Conservation (phyloP, 345 rosid species). For the Orychophragmus violaceus region DNA sequence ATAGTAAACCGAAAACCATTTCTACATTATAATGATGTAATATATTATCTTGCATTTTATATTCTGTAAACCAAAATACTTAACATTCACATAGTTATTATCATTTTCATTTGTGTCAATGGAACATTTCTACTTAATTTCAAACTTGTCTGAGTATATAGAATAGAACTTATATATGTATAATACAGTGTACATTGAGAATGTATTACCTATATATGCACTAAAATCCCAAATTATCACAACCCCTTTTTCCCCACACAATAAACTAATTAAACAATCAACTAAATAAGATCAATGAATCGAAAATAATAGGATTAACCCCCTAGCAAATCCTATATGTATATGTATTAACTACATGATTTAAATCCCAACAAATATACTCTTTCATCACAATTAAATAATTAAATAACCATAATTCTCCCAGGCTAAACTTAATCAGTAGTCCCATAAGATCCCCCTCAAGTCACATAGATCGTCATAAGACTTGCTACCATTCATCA, state of each 20-base stretch:
- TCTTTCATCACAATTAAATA: constrained; percentile 19
- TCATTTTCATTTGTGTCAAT: neutral
- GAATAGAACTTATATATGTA: no score
- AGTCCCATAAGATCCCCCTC: constrained; percentile 29
- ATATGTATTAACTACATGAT: constrained; percentile 19
- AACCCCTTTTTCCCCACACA: constrained; percentile 5
- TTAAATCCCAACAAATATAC: constrained; percentile 21
- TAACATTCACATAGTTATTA: neutral
- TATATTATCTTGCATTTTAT: neutral
- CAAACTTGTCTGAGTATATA: neutral
- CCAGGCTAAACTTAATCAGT: constrained; percentile 1
- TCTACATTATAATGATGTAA: neutral
- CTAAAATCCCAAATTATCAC: constrained; percentile 20
- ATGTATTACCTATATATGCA: constrained; percentile 11
- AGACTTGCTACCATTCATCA: constrained; percentile 26
- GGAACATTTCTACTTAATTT: neutral
- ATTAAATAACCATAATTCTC: neutral
- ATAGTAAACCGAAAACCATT: neutral
- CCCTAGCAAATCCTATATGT: constrained; percentile 24
- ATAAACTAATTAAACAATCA: constrained; percentile 25
- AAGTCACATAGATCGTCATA: constrained; percentile 31
- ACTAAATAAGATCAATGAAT: constrained; percentile 9
- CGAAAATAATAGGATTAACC: constrained; percentile 18
- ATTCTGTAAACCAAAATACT: neutral
- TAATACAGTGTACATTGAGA: constrained; percentile 11